phyloP scores from a whole-genome alignment of 495 filamentous ascomycete species.

The Xylaria palmicola region DNA sequence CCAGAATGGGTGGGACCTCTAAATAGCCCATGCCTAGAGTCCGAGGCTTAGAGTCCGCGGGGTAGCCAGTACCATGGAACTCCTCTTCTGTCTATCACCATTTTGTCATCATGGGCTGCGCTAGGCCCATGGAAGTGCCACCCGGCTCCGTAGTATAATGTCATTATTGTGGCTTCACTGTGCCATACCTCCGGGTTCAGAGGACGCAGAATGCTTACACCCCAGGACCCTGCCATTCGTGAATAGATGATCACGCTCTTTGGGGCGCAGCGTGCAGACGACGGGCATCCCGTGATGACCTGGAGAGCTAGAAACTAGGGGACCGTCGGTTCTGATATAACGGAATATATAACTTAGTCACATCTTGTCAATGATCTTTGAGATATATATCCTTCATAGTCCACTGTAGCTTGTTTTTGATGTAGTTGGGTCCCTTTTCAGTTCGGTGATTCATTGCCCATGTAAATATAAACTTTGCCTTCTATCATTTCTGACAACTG shows the following conservation, averaged over 20 bases:
- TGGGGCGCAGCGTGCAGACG: neutral
- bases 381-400: constrained; percentile 1
- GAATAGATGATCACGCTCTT: constrained; percentile 2
- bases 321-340: neutral
- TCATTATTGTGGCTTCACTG: neutral
- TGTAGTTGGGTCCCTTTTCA: neutral
- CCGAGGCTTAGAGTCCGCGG: neutral
- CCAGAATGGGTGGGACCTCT: neutral
- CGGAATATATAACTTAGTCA: neutral
- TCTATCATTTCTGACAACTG: neutral
- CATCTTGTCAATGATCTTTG: neutral
- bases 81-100: neutral
- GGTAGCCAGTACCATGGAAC: neutral
- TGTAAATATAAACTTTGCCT: constrained; percentile 9
- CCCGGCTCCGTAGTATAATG: neutral
- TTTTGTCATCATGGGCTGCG: neutral
- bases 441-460: neutral
- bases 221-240: neutral
- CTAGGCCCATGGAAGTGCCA: neutral
- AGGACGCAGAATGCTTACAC: neutral
- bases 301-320: neutral
- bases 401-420: neutral
- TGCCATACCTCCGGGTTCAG: neutral
- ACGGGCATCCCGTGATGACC: constrained; percentile 4
- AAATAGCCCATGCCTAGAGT: neutral